phyloP scores from a whole-genome alignment of 2,329 filamentous ascomycete genomes.

The Colletotrichum chrysophilum region DNA sequence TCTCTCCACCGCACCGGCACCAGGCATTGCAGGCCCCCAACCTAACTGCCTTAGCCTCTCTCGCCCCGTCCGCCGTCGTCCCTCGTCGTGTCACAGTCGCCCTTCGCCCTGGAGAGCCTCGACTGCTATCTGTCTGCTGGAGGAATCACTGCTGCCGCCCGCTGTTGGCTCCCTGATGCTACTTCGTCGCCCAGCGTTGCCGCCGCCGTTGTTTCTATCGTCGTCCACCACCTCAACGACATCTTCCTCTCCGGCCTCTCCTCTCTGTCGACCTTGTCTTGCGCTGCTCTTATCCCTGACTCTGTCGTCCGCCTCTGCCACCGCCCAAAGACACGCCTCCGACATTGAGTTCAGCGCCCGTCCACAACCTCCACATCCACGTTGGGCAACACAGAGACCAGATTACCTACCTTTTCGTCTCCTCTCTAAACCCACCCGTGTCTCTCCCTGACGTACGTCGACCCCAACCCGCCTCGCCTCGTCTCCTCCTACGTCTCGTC shows the following conservation, averaged over 20 bases:
- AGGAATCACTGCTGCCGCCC: background rate
- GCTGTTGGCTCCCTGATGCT: background rate
- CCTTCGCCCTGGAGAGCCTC: background rate
- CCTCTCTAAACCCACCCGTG: background rate
- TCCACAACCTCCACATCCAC: background rate
- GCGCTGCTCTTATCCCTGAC: background rate
- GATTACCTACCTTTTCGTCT: background rate
- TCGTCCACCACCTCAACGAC: background rate
- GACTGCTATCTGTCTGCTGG: background rate
- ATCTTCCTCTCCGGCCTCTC: background rate
- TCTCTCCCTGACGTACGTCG: conserved; percentile 7
- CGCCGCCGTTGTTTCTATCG: background rate
- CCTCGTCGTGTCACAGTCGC: background rate
- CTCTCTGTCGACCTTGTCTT: background rate
- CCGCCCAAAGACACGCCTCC: background rate
- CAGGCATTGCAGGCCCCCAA: background rate
- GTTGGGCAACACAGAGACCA: background rate
- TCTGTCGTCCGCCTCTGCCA: background rate
- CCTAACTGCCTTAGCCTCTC: background rate
- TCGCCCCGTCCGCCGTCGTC: background rate
- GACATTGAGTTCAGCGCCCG: background rate
- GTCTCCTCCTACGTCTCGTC: background rate
- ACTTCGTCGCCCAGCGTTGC: background rate
- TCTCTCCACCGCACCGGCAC: background rate
- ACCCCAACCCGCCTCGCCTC: background rate